Percentiles rank a stretch among this genome's conserved stretches.
Evolutionary conservation across 2,329 filamentous ascomycete species (phyloP).

Genomic region (Aspergillus cejpii): DNA sequence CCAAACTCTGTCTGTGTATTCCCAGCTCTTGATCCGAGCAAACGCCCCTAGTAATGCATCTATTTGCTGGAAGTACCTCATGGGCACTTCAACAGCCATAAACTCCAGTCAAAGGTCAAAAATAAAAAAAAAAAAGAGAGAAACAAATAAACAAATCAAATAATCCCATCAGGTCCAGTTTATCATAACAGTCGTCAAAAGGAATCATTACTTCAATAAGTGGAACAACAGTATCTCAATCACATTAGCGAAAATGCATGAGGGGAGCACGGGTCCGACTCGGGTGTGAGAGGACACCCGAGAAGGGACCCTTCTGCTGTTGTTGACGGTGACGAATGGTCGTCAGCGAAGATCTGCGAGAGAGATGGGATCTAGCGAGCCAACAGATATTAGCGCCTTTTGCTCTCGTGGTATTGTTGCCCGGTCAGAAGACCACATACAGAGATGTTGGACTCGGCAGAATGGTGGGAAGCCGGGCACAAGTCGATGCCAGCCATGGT

Average conservation of each 20-base stretch:
- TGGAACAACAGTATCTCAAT: slow-evolving; percentile 1
- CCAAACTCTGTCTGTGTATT: background rate
- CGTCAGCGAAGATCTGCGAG: slow-evolving; percentile 34
- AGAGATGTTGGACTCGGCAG: slow-evolving; percentile 36
- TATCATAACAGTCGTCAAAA: slow-evolving; percentile 9
- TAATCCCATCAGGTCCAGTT: background rate
- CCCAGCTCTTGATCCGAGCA: background rate
- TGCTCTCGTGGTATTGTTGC: slow-evolving; percentile 9
- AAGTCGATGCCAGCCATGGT: slow-evolving; percentile 54
- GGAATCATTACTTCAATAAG: background rate
- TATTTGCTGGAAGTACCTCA: background rate
- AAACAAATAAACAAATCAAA: background rate
- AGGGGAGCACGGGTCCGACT: slow-evolving; percentile 38
- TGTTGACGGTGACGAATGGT: slow-evolving; percentile 37
- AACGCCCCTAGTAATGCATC: slow-evolving; percentile 6
- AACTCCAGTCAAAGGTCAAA: background rate
- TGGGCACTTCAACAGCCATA: slow-evolving; percentile 1
- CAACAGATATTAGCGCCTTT: slow-evolving; percentile 13
- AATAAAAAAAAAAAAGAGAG: background rate
- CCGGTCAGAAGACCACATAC: slow-evolving; percentile 37
- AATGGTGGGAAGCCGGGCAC: slow-evolving; percentile 28
- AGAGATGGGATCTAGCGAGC: slow-evolving; percentile 33
- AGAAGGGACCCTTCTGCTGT: slow-evolving; percentile 37
- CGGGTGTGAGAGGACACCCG: slow-evolving; percentile 38
- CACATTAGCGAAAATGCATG: slow-evolving; percentile 26